Evolutionary conservation across 257 asterid species (phyloP), one percentile per base, ranked within the genome.

Genomic region (Scutellaria baicalensis): DNA sequence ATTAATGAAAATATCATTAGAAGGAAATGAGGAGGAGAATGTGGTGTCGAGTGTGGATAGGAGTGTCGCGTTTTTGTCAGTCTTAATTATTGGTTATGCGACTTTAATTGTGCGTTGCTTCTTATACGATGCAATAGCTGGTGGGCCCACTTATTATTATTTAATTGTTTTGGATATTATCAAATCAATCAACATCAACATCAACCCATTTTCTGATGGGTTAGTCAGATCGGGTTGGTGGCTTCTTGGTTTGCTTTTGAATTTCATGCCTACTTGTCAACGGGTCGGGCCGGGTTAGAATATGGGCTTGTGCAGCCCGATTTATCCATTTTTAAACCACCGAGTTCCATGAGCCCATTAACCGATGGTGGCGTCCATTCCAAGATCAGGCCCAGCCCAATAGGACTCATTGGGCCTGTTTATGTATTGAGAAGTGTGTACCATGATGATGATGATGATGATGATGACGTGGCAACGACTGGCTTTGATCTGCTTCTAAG

Each of bases 151-250:
- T 20, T 64, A 49, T 62, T 57, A 49, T 62, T 58, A 10, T 14
- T 44, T 33, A 16, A 59, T 31, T 13, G 31, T 33, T 66, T 65
- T 69, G 77, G 74, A 82, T 68, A 38, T 55, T 18, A 76, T 80
- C 78, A 78, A 69, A 80, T 84, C 86, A 80, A 82, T 82, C 84
- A 77, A 62, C n/a, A 68, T 76, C 84, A 66, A 54, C 76, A 70
- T 80, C 82, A 73, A 33, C 70, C 82, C 43, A 55, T 65, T 60
- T 74, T 69, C 66, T 73, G 84, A 81, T 56, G 71, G 78, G 39
- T 66, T 51, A 67, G 75, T 79, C 80, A 73, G 78, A 62, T 79
- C 61, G 59, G 71, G 84, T 82, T 78, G 84, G 84, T 80, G 89
- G 77, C 20, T 81, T 81, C 55, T 57, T 77, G 84, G 78, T 82